A percentile compares a stretch with the other conserved stretches of the same genome.
phyloP scores from a whole-genome alignment of 208 protist genomes.

The Wallacemonas collosoma region DNA sequence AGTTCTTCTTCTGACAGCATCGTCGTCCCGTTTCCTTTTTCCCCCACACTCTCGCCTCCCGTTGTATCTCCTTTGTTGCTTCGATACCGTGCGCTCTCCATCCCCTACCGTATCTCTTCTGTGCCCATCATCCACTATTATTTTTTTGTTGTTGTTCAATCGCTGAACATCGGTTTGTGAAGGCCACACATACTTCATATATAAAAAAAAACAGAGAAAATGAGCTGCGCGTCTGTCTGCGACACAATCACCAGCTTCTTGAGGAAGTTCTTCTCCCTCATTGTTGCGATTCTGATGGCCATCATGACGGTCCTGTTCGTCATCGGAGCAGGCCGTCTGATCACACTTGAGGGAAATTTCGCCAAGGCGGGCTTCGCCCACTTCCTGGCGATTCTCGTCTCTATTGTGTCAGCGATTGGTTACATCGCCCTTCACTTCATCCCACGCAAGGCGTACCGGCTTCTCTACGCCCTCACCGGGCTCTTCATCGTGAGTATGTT shows the following conservation, averaged over 20 bases:
- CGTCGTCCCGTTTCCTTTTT: too few relatives aligned
- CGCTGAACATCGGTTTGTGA: not conserved
- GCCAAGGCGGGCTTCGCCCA: conserved; percentile 64
- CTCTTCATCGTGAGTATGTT: conserved; percentile 64
- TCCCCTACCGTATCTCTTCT: too few relatives aligned
- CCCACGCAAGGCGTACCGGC: conserved; percentile 72
- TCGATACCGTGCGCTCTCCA: too few relatives aligned
- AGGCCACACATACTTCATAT: not conserved
- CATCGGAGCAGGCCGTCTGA: conserved; percentile 54
- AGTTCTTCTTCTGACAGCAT: too few relatives aligned
- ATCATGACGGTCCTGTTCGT: conserved; percentile 65
- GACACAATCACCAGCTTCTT: conserved; percentile 49
- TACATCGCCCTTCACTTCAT: conserved; percentile 84
- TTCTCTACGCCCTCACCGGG: conserved; percentile 76
- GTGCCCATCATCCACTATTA: not conserved
- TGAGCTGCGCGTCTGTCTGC: conserved; percentile 27
- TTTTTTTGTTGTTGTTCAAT: not conserved
- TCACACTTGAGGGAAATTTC: conserved; percentile 56
- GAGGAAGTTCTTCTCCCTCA: conserved; percentile 83
- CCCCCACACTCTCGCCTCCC: too few relatives aligned
- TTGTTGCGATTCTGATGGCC: conserved; percentile 65
- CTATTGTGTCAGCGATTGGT: conserved; percentile 47
- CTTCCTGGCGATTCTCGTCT: conserved; percentile 70
- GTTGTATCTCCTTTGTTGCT: too few relatives aligned
- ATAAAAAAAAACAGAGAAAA: conserved; percentile 23